Evolutionary conservation across 2,329 filamentous ascomycete species (phyloP).

Genomic region (Arachnomyces sp.): DNA sequence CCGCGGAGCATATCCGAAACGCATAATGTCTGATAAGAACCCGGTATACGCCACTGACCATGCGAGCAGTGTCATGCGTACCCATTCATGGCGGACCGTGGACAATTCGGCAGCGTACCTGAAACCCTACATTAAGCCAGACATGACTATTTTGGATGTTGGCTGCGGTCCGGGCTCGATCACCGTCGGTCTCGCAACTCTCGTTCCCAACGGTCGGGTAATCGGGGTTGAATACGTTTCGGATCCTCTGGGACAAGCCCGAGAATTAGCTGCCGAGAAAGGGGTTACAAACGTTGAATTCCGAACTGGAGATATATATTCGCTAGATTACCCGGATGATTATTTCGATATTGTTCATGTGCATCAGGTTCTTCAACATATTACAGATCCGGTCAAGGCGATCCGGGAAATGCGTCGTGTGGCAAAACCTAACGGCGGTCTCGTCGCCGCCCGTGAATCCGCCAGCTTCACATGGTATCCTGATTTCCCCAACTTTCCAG

Average conservation of each 20-base stretch:
- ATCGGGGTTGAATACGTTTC: constrained; percentile 27
- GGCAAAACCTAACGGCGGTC: constrained; percentile 41
- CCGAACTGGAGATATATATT: constrained; percentile 32
- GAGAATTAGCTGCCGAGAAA: constrained; percentile 18
- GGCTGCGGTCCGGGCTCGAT: constrained; percentile 40
- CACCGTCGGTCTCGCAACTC: constrained; percentile 32
- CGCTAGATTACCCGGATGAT: constrained; percentile 37
- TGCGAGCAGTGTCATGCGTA: constrained; percentile 5
- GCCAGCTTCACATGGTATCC: constrained; percentile 28
- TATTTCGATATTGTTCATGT: constrained; percentile 54
- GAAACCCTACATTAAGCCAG: constrained; percentile 29
- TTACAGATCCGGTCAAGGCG: constrained; percentile 43
- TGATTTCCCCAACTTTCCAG: not conserved
- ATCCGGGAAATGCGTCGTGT: constrained; percentile 50
- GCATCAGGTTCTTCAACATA: constrained; percentile 53
- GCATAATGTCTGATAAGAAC: no score
- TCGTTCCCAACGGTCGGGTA: constrained; percentile 32
- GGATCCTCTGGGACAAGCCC: constrained; percentile 25
- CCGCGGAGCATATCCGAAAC: no score
- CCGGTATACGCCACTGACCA: constrained; percentile 9
- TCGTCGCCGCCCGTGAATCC: constrained; percentile 44
- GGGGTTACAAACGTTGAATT: constrained; percentile 30
- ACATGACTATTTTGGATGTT: constrained; percentile 34
- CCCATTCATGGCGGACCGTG: constrained; percentile 10
- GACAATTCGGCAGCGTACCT: constrained; percentile 33